Conservation (phyloP, 2,329 filamentous ascomycete species). For the Diaporthe ampelina region DNA sequence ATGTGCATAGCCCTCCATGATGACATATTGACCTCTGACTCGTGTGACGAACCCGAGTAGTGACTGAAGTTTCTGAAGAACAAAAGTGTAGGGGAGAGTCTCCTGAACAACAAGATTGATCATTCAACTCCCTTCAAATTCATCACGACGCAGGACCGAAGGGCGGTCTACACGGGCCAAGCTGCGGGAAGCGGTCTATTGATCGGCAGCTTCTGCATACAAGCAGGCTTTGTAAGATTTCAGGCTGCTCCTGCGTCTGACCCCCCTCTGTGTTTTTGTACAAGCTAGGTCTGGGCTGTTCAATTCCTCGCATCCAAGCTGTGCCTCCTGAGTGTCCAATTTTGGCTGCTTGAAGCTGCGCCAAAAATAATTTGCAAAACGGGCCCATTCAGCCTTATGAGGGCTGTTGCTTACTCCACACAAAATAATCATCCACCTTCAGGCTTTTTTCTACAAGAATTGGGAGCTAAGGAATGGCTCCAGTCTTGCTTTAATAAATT, state of each 20-base stretch:
- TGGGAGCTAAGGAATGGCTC: no score
- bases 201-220: neutral
- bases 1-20: no score
- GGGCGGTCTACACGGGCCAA: no score
- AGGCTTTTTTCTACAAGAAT: no score
- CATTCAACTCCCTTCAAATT: no score
- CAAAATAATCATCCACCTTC: neutral
- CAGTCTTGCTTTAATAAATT: no score
- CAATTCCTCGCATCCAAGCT: neutral
- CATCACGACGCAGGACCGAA: no score
- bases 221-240: neutral
- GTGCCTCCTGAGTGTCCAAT: neutral
- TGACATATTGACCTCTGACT: no score
- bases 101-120: no score
- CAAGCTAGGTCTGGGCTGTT: neutral
- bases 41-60: no score
- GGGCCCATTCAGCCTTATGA: neutral
- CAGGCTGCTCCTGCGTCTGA: neutral
- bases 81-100: no score
- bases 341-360: neutral
- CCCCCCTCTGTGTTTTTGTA: neutral
- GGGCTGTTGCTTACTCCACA: neutral
- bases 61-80: no score
- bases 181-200: neutral
- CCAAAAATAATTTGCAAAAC: neutral